Conservation (phyloP, 495 filamentous ascomycete species). For the Aspergillus panamensis region DNA sequence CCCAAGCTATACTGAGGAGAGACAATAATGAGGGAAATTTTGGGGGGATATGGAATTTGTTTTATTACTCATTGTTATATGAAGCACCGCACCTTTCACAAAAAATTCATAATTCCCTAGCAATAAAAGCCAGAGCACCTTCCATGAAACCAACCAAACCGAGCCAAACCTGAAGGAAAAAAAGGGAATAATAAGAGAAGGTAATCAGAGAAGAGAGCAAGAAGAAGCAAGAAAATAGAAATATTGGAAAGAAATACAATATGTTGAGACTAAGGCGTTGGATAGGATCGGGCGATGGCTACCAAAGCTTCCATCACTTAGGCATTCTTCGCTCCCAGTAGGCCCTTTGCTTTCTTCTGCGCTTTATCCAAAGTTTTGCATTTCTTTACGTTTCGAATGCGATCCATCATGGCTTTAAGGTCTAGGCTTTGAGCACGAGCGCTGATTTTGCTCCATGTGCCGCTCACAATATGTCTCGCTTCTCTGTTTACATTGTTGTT, state of each 20-base stretch:
- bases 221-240: slow-evolving; percentile 1
- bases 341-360: slow-evolving; percentile 36
- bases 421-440: slow-evolving; percentile 28
- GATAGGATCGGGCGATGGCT: background rate
- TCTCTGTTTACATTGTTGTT: slow-evolving; percentile 30
- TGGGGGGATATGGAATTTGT: background rate
- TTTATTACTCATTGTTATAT: slow-evolving; percentile 15
- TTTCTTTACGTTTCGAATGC: slow-evolving; percentile 32
- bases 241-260: slow-evolving; percentile 6
- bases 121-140: background rate
- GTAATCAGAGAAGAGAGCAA: background rate
- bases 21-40: background rate
- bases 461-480: slow-evolving; percentile 29
- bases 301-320: slow-evolving; percentile 15
- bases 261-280: background rate
- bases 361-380: slow-evolving; percentile 35
- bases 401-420: slow-evolving; percentile 29
- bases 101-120: background rate
- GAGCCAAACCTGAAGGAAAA: slow-evolving; percentile 4
- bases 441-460: slow-evolving; percentile 32
- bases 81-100: slow-evolving; percentile 3
- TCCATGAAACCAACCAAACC: slow-evolving; percentile 6
- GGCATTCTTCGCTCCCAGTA: slow-evolving; percentile 27
- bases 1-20: background rate
- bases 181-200: background rate